A percentile compares a stretch with the other conserved stretches of the same genome.
Evolutionary conservation across 2,329 filamentous ascomycete species (phyloP).

Genomic region (Cladosporium cucumerinum): DNA sequence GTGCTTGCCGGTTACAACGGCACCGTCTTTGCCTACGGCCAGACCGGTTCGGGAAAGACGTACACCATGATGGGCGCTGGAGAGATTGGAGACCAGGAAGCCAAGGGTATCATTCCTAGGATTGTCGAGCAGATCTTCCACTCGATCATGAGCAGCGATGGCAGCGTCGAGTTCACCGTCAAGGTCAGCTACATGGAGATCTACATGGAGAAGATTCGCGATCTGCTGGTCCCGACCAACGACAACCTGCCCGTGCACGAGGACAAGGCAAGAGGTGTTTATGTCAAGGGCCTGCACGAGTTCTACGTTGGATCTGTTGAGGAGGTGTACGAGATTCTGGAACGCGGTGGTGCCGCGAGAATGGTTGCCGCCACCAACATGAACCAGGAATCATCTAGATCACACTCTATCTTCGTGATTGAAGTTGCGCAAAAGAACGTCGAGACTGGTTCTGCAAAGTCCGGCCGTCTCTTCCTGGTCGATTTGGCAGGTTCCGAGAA

Average conservation of each 20-base stretch:
- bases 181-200: constrained; percentile 99
- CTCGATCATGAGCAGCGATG: constrained; percentile 86
- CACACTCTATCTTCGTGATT: constrained; percentile 96
- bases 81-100: constrained; percentile 84
- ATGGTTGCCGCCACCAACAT: constrained; percentile 97
- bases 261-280: constrained; percentile 92
- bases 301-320: constrained; percentile 94
- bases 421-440: constrained; percentile 97
- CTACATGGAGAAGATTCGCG: constrained; percentile 97
- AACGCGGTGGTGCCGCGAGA: constrained; percentile 81
- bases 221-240: constrained; percentile 87
- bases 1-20: constrained; percentile 99
- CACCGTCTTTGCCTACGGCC: constrained; percentile 96
- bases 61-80: constrained; percentile 94
- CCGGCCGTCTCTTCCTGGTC: constrained; percentile 92
- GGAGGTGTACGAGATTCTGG: constrained; percentile 96
- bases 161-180: constrained; percentile 97
- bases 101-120: constrained; percentile 90
- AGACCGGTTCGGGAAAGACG: constrained; percentile 97
- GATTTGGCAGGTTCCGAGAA: constrained; percentile 98
- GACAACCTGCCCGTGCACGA: constrained; percentile 98
- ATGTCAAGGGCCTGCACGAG: constrained; percentile 91
- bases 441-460: constrained; percentile 92
- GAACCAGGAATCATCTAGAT: constrained; percentile 97
- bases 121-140: constrained; percentile 98